phyloP scores from a whole-genome alignment of 1,284 basidiomycete species.

The Pholiota adiposa region DNA sequence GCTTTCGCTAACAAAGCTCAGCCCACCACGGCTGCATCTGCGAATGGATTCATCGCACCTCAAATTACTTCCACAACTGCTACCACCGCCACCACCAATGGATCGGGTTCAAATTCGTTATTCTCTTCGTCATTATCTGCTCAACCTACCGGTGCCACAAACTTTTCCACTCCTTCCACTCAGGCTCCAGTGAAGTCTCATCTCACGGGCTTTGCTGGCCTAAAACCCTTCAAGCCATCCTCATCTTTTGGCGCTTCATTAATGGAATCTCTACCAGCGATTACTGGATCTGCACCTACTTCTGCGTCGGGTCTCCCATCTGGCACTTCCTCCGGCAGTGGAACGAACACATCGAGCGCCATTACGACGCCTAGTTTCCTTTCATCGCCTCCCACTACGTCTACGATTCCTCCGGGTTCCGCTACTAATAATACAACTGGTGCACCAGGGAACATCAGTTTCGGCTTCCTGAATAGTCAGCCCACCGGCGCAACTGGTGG shows the following conservation, averaged over 20 bases:
- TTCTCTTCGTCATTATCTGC: conserved; percentile 53
- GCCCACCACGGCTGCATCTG: conserved; percentile 23
- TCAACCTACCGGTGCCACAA: conserved; percentile 53
- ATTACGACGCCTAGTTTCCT: conserved; percentile 11
- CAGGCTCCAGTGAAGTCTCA: conserved; percentile 66
- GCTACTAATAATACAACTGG: conserved; percentile 1
- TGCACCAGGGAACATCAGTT: conserved; percentile 12
- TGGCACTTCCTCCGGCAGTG: neutral
- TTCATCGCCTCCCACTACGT: conserved; percentile 12
- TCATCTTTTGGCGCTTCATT: conserved; percentile 87
- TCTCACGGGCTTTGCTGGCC: conserved; percentile 78
- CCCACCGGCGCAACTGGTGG: conserved; percentile 31
- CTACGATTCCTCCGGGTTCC: conserved; percentile 3
- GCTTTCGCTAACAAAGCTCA: conserved; percentile 42
- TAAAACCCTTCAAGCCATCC: conserved; percentile 92
- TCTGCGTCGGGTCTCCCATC: conserved; percentile 38
- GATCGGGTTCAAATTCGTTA: conserved; percentile 45
- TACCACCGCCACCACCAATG: conserved; percentile 38
- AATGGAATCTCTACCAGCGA: conserved; percentile 77
- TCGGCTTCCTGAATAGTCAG: conserved; percentile 12
- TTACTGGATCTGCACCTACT: conserved; percentile 58
- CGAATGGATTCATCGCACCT: conserved; percentile 27
- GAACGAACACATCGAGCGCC: neutral
- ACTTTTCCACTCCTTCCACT: conserved; percentile 33
- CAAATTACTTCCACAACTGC: conserved; percentile 40